Evolutionary conservation across 495 filamentous ascomycete species (phyloP).

Genomic region (Clohesyomyces aquaticus): DNA sequence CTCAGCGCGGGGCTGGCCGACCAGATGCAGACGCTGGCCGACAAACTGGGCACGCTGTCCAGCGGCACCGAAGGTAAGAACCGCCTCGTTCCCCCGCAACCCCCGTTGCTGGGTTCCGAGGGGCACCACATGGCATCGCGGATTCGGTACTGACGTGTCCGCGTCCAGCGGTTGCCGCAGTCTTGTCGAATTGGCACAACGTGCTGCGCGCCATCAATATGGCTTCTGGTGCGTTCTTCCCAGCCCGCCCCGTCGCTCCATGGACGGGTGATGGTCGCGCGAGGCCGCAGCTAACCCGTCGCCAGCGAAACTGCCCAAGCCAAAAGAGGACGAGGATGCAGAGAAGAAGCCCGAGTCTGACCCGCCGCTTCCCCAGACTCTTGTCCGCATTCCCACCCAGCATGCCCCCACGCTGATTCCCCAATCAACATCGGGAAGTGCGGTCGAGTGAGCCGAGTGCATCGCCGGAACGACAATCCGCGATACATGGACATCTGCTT

Average conservation of each 20-base stretch:
- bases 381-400: conserved; percentile 78
- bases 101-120: conserved; percentile 1
- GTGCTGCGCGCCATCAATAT: conserved; percentile 92
- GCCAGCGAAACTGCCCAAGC: conserved; percentile 63
- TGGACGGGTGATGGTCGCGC: neutral
- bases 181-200: conserved; percentile 94
- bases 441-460: conserved; percentile 28
- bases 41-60: conserved; percentile 83
- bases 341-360: conserved; percentile 48
- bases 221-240: conserved; percentile 82
- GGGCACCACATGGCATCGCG: conserved; percentile 12
- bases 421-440: conserved; percentile 31
- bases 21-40: conserved; percentile 89
- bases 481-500: neutral
- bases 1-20: conserved; percentile 82
- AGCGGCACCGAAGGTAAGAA: conserved; percentile 86
- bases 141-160: conserved; percentile 34
- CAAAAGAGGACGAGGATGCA: conserved; percentile 56
- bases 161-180: conserved; percentile 78
- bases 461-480: neutral
- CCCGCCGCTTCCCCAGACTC: conserved; percentile 71
- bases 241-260: neutral
- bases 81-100: neutral
- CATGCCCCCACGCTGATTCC: conserved; percentile 48
- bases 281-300: conserved; percentile 13